phyloP scores from a whole-genome alignment of 1,284 basidiomycete species.

The Cystobasidium pallidum region DNA sequence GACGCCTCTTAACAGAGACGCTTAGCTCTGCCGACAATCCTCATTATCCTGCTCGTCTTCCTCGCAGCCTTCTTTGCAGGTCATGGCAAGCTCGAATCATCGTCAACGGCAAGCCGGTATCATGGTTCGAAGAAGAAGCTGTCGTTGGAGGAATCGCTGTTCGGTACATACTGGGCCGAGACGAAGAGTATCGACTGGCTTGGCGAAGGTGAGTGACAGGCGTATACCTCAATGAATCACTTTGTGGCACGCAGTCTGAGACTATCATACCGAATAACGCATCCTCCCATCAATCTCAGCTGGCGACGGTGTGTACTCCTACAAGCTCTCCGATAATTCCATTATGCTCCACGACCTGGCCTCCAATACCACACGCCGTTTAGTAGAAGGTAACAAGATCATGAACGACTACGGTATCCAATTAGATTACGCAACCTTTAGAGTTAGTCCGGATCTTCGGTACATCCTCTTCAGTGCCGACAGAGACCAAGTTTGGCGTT shows the following conservation, averaged over 20 bases:
- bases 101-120: slow-evolving; percentile 9
- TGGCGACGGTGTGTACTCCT: slow-evolving; percentile 86
- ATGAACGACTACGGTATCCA: slow-evolving; percentile 64
- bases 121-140: slow-evolving; percentile 55
- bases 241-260: too few relatives aligned
- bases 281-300: slow-evolving; percentile 60
- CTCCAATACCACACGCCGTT: slow-evolving; percentile 68
- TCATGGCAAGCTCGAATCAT: neutral
- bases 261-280: neutral
- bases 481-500: slow-evolving; percentile 78
- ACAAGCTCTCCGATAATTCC: slow-evolving; percentile 62
- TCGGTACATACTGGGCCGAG: slow-evolving; percentile 73
- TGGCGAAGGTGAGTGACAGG: slow-evolving; percentile 69
- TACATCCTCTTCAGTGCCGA: slow-evolving; percentile 79
- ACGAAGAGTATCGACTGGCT: slow-evolving; percentile 72
- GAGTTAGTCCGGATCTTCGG: slow-evolving; percentile 82
- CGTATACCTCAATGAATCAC: too few relatives aligned
- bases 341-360: slow-evolving; percentile 78
- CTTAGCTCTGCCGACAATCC: slow-evolving; percentile 33
- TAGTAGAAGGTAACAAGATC: slow-evolving; percentile 64
- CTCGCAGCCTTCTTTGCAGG: slow-evolving; percentile 41
- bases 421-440: slow-evolving; percentile 68
- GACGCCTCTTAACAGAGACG: slow-evolving; percentile 5
- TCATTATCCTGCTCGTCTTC: slow-evolving; percentile 38
- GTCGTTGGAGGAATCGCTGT: slow-evolving; percentile 84